phyloP scores from a whole-genome alignment of 2,329 filamentous ascomycete species.

The Madurella mycetomatis region DNA sequence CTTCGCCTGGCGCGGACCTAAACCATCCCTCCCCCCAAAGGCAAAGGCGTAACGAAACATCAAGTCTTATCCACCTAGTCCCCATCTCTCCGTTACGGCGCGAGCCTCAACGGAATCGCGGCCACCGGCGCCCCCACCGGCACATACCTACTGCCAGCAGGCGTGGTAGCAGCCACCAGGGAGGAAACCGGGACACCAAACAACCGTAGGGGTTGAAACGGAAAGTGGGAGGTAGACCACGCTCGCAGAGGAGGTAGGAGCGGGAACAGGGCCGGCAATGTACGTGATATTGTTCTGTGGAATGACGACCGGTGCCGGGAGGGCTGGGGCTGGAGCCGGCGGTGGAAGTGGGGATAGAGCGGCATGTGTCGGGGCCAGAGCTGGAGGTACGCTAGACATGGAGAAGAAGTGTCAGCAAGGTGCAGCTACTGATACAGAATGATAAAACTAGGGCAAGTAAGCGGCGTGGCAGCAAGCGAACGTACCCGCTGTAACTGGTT shows the following conservation, averaged over 20 bases:
- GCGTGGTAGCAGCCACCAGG: not conserved
- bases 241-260: not conserved
- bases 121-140: not conserved
- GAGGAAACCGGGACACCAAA: not conserved
- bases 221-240: not conserved
- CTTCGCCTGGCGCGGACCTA: no score
- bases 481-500: conserved; percentile 10
- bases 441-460: not conserved
- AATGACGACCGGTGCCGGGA: not conserved
- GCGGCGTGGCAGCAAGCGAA: not conserved
- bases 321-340: not conserved
- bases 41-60: no score
- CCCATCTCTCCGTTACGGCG: not conserved
- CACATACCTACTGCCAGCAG: not conserved
- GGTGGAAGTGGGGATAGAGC: not conserved
- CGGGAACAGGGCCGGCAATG: not conserved
- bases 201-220: not conserved
- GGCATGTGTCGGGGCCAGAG: not conserved
- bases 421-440: not conserved
- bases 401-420: not conserved
- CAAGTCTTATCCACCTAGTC: not conserved
- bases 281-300: conserved; percentile 1
- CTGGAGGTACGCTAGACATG: not conserved
- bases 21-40: no score
- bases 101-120: conserved; percentile 2